Percentiles rank a stretch among this genome's conserved stretches.
These are phyloP conservation scores for Elongisporangium undulatum DNA, from an alignment of 352 stramenopile species.

Conservation along the genomic window DNA sequence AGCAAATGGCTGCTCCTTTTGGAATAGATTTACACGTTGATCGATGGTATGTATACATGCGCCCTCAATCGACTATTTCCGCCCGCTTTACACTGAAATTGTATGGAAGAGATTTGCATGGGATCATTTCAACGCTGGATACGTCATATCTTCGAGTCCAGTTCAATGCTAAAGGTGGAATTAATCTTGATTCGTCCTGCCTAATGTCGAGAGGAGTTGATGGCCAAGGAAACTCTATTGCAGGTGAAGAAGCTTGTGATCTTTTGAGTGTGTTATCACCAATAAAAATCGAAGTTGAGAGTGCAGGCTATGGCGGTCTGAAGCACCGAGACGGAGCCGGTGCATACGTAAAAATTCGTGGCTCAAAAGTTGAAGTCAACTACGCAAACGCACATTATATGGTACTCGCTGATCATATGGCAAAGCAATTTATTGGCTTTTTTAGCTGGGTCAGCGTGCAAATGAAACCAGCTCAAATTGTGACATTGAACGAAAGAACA, in stretches of 20 bases:
- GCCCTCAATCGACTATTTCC: conserved; percentile 32
- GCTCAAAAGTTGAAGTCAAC: conserved; percentile 43
- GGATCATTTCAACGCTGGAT: conserved; percentile 35
- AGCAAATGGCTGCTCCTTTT: conserved; percentile 12
- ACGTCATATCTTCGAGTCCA: conserved; percentile 24
- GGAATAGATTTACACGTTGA: conserved; percentile 38
- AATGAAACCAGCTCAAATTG: conserved; percentile 25
- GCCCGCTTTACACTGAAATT: conserved; percentile 38
- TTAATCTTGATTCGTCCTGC: conserved; percentile 39
- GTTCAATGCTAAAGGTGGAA: conserved; percentile 28
- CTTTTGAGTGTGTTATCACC: conserved; percentile 26
- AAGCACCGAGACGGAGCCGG: conserved; percentile 35
- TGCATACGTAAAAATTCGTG: conserved; percentile 38
- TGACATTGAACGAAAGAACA: conserved; percentile 31
- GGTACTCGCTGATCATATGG: conserved; percentile 43
- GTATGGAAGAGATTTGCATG: conserved; percentile 26
- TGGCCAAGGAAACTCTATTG: not conserved
- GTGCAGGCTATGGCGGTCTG: conserved; percentile 35
- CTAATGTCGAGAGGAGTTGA: conserved; percentile 10
- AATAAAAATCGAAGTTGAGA: conserved; percentile 36
- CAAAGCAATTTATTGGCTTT: conserved; percentile 58
- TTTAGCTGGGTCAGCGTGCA: conserved; percentile 59
- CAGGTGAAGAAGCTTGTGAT: conserved; percentile 33
- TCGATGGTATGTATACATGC: conserved; percentile 56
- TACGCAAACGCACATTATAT: conserved; percentile 49